Percentiles rank a stretch among this genome's conserved stretches.
phyloP scores from a whole-genome alignment of 805 yeast species.

The Maudiozyma serrabonitensis region DNA sequence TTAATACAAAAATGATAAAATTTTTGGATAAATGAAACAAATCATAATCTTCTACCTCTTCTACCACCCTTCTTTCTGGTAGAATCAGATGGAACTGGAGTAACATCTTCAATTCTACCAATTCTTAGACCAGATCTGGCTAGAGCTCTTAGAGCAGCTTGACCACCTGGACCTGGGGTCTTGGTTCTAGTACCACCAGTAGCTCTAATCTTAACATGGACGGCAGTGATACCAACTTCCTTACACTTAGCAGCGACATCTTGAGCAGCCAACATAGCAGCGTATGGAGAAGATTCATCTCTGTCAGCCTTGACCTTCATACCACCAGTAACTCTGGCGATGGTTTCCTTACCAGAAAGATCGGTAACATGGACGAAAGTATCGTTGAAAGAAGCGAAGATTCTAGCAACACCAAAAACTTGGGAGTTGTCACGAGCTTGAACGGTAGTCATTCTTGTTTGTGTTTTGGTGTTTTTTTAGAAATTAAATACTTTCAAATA shows the following conservation, averaged over 20 bases:
- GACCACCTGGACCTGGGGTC: constrained; percentile 99
- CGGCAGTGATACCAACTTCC: constrained; percentile 99
- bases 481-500: too few relatives aligned
- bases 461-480: background rate
- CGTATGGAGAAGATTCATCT: constrained; percentile 99
- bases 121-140: constrained; percentile 99
- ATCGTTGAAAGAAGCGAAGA: constrained; percentile 99
- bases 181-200: constrained; percentile 99
- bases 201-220: constrained; percentile 99
- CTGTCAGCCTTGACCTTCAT: constrained; percentile 99
- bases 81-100: constrained; percentile 99
- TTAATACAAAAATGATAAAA: too few relatives aligned
- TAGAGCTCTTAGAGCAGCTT: constrained; percentile 96
- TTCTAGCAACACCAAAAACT: constrained; percentile 99
- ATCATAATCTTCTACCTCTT: constrained; percentile 99
- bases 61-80: constrained; percentile 99
- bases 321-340: constrained; percentile 99
- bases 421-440: constrained; percentile 96
- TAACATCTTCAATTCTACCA: constrained; percentile 99
- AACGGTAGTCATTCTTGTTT: constrained; percentile 29
- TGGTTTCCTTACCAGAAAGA: constrained; percentile 99
- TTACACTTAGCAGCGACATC: constrained; percentile 98
- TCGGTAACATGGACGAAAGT: constrained; percentile 99
- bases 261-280: constrained; percentile 99
- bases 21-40: constrained; percentile 3